Percentiles rank a stretch among this genome's conserved stretches.
Evolutionary conservation across 2,329 filamentous ascomycete genomes (phyloP).

Genomic region (Colletotrichum brevisporum): DNA sequence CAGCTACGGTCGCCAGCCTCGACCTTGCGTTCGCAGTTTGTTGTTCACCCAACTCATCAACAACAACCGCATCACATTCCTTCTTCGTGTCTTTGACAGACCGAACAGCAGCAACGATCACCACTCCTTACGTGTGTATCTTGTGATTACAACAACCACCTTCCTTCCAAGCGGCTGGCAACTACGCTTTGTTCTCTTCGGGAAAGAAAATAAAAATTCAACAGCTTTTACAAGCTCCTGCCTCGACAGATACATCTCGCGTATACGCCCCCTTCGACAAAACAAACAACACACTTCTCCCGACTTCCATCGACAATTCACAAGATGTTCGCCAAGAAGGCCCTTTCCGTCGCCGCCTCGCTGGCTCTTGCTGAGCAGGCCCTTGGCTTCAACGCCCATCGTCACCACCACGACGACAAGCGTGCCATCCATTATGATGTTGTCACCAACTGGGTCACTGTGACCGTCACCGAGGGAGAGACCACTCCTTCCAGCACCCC

Average conservation of each 20-base stretch:
- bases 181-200: slow-evolving; percentile 11
- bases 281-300: slow-evolving; percentile 9
- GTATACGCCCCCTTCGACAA: too few species aligned
- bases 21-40: slow-evolving; percentile 35
- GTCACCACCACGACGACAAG: slow-evolving; percentile 56
- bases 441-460: slow-evolving; percentile 57
- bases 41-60: slow-evolving; percentile 43
- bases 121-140: slow-evolving; percentile 38
- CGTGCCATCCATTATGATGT: slow-evolving; percentile 51
- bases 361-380: slow-evolving; percentile 60
- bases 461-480: slow-evolving; percentile 55
- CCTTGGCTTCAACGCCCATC: slow-evolving; percentile 59
- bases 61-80: slow-evolving; percentile 54
- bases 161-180: slow-evolving; percentile 37
- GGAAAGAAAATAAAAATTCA: slow-evolving; percentile 28
- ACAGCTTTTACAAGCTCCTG: slow-evolving; percentile 28
- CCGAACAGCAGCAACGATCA: slow-evolving; percentile 42
- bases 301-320: slow-evolving; percentile 38
- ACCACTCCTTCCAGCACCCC: slow-evolving; percentile 35
- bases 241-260: background rate
- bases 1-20: slow-evolving; percentile 43
- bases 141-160: slow-evolving; percentile 26
- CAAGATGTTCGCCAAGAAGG: slow-evolving; percentile 60
- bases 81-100: slow-evolving; percentile 69
- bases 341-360: slow-evolving; percentile 58